Evolutionary conservation across 495 filamentous ascomycete species (phyloP).

Genomic region (Xylaria castorea): DNA sequence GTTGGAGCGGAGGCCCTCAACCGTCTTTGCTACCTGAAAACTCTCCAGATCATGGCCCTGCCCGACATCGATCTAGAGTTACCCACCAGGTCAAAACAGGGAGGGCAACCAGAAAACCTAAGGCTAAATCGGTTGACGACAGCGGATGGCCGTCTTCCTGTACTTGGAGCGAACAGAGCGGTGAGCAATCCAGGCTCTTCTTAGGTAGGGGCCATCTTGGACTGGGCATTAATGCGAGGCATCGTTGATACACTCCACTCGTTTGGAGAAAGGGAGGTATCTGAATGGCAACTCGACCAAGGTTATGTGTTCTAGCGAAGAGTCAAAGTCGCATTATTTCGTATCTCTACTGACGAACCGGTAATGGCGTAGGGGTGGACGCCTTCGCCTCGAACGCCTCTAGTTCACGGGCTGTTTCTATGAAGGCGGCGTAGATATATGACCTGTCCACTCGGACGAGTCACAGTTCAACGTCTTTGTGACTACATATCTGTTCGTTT

Average conservation of each 20-base stretch:
- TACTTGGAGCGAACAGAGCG: constrained; percentile 21
- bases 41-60: constrained; percentile 7
- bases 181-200: constrained; percentile 19
- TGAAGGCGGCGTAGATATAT: constrained; percentile 31
- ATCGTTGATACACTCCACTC: constrained; percentile 18
- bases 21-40: constrained; percentile 26
- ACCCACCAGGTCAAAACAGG: constrained; percentile 10
- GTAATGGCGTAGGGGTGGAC: constrained; percentile 12
- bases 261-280: constrained; percentile 10
- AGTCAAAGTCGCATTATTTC: constrained; percentile 25
- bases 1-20: constrained; percentile 23
- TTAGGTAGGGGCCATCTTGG: constrained; percentile 16
- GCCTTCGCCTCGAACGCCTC: constrained; percentile 16
- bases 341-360: constrained; percentile 26
- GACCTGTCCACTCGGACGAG: constrained; percentile 37
- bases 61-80: constrained; percentile 14
- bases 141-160: constrained; percentile 28
- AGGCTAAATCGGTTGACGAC: constrained; percentile 34
- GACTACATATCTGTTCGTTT: constrained; percentile 36
- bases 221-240: constrained; percentile 30
- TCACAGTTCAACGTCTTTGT: constrained; percentile 35
- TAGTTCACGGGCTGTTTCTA: constrained; percentile 24
- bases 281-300: constrained; percentile 13
- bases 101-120: constrained; percentile 9
- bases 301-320: constrained; percentile 2